A percentile compares a stretch with the other conserved stretches of the same genome.
Evolutionary conservation across 495 filamentous ascomycete species (phyloP).

Genomic region (Aspergillus nidulans): DNA sequence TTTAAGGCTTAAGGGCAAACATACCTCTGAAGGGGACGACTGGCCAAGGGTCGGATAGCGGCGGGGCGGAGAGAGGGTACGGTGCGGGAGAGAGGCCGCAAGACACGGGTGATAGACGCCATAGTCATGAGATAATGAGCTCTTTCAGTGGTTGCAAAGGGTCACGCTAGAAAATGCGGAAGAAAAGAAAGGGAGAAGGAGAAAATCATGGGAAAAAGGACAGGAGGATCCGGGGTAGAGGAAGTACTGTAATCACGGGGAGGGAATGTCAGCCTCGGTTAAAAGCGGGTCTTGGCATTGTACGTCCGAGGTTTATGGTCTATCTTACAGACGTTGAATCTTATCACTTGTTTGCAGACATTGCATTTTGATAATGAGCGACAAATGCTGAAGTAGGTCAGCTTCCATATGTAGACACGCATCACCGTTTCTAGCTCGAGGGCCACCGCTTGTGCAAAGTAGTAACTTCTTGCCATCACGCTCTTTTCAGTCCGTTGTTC

Average conservation of each 20-base stretch:
- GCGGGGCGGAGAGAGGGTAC: conserved; percentile 41
- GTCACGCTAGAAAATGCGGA: not conserved
- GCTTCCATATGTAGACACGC: not conserved
- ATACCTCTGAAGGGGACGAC: conserved; percentile 44
- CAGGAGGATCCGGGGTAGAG: conserved; percentile 9
- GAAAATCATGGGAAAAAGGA: conserved; percentile 1
- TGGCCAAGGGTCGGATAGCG: conserved; percentile 36
- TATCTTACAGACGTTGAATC: not conserved
- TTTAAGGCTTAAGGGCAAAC: not conserved
- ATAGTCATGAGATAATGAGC: conserved; percentile 53
- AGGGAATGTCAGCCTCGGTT: conserved; percentile 32
- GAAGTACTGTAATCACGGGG: conserved; percentile 34
- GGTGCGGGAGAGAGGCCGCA: conserved; percentile 65
- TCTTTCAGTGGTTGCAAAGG: not conserved
- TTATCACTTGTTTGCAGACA: not conserved
- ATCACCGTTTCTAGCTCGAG: conserved; percentile 28
- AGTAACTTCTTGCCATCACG: conserved; percentile 35
- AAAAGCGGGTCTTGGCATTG: conserved; percentile 24
- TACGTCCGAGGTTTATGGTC: not conserved
- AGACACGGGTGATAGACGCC: conserved; percentile 63
- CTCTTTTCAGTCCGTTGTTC: conserved; percentile 25
- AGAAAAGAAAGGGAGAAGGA: conserved; percentile 9
- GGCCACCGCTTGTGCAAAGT: conserved; percentile 25
- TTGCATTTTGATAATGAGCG: not conserved
- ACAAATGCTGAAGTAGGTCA: not conserved